Evolutionary conservation across 768 basidiomycete species (phyloP), one percentile per base, ranked within the genome.

Genomic region (Tulasnella sp.): DNA sequence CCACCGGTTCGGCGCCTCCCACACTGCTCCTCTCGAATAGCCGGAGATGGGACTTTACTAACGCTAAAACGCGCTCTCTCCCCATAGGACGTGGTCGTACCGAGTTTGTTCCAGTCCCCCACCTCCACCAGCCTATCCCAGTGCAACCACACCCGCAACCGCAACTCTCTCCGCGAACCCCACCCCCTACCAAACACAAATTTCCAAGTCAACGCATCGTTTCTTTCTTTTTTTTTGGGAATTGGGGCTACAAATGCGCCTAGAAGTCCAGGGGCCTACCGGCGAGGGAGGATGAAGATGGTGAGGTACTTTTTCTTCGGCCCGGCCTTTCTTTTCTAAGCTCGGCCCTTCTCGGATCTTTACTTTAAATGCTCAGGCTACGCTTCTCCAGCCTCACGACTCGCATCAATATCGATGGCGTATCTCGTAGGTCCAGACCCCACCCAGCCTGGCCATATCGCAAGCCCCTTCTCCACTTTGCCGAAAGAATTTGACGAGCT

Each of bases 391-490:
- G 56, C 56, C n/a, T 19, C 46, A 48, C 46, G 10, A n/a, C 68
- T 71, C 27, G 36, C 27, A n/a, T 27, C 36, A 10, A 10, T n/a
- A 38, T 72, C 71, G 71, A 38, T 72, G 36, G 36, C 40, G 36
- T 6, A 18, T 4, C 34, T 10, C 16, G 14, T 19, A 18, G 31
- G 71, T 16, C 16, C 42, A 44, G 6, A 31, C 71, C 71, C 36
- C 71, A 72, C 24, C 71, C 71, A 6, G 40, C 40, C 12, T 38
- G 71, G 34, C 71, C 36, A 7, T 31, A 42, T 6, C 40, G 40
- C 40, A 52, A 76, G 31, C 75, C 12, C 52, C 46, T n/a, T 76
- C 19, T 76, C 75, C n/a, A 76, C 75, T 14, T 44, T 76, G n/a
- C 75, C 75, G 24, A 48, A 76, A 27, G 75, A 76, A 62, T 40